Evolutionary conservation across 352 stramenopile genomes (phyloP).

Genomic region (Phytophthora aleatoria): DNA sequence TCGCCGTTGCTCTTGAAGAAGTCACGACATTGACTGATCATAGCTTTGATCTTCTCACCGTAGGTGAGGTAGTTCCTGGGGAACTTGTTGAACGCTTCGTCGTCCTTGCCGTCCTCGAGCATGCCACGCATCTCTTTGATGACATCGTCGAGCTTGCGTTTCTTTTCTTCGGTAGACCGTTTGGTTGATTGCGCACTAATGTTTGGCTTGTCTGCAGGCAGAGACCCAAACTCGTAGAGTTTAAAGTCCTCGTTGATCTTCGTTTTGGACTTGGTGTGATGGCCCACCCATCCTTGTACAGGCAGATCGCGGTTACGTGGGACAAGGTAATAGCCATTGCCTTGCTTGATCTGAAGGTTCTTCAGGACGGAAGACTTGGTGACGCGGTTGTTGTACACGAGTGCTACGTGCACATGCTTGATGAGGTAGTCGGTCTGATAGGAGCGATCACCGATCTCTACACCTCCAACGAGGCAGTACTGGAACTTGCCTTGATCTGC

Average conservation of each 20-base stretch:
- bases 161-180: not conserved
- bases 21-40: not conserved
- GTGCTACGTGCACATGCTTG: not conserved
- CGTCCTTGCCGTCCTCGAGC: not conserved
- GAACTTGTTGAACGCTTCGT: not conserved
- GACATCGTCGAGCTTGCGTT: not conserved
- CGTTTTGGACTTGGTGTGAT: not conserved
- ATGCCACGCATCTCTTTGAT: not conserved
- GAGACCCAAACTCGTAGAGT: not conserved
- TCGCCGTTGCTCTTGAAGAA: slow-evolving; percentile 2
- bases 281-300: not conserved
- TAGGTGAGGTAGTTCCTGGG: not conserved
- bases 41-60: not conserved
- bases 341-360: not conserved
- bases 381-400: not conserved
- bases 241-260: not conserved
- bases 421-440: not conserved
- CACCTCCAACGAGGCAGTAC: not conserved
- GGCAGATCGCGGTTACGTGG: not conserved
- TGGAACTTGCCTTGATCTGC: not conserved
- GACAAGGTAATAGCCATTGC: not conserved
- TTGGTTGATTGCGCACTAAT: not conserved
- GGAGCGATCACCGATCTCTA: not conserved
- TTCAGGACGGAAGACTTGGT: not conserved
- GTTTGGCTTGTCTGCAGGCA: not conserved